These are phyloP conservation scores for Lepiota venenata DNA, from an alignment of 768 basidiomycete genomes.

Conservation along the genomic window DNA sequence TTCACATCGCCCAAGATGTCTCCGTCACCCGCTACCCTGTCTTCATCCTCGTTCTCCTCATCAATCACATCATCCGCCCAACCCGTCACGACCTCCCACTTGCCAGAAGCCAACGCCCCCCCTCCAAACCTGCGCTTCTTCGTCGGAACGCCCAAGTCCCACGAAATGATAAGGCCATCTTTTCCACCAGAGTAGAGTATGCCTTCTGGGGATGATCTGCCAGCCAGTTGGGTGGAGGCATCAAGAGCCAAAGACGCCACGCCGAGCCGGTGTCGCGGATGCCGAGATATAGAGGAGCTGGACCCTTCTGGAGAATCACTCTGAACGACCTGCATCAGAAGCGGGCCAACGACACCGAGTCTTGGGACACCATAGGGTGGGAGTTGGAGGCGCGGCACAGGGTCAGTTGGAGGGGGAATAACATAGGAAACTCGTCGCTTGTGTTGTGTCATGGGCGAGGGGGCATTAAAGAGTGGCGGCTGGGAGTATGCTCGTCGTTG, in stretches of 20 bases:
- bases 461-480: neutral
- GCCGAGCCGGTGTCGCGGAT: slow-evolving; percentile 85
- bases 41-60: slow-evolving; percentile 67
- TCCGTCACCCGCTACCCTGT: slow-evolving; percentile 58
- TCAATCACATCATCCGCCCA: slow-evolving; percentile 72
- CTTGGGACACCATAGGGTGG: slow-evolving; percentile 64
- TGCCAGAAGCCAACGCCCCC: slow-evolving; percentile 22
- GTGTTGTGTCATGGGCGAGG: slow-evolving; percentile 31
- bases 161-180: slow-evolving; percentile 84
- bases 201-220: slow-evolving; percentile 67
- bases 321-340: slow-evolving; percentile 45
- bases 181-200: slow-evolving; percentile 89
- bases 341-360: slow-evolving; percentile 65
- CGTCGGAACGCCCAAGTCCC: slow-evolving; percentile 78
- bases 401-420: slow-evolving; percentile 66
- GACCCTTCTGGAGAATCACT: slow-evolving; percentile 22
- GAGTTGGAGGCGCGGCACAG: slow-evolving; percentile 63
- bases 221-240: slow-evolving; percentile 71
- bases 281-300: slow-evolving; percentile 26
- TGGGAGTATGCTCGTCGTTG: neutral
- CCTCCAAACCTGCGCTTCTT: slow-evolving; percentile 36
- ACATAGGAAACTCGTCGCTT: slow-evolving; percentile 84
- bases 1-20: slow-evolving; percentile 75
- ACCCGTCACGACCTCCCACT: slow-evolving; percentile 84
- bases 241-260: slow-evolving; percentile 88